Conservation (phyloP, 2,329 filamentous ascomycete species). For the Calonectria multiphialidica region DNA sequence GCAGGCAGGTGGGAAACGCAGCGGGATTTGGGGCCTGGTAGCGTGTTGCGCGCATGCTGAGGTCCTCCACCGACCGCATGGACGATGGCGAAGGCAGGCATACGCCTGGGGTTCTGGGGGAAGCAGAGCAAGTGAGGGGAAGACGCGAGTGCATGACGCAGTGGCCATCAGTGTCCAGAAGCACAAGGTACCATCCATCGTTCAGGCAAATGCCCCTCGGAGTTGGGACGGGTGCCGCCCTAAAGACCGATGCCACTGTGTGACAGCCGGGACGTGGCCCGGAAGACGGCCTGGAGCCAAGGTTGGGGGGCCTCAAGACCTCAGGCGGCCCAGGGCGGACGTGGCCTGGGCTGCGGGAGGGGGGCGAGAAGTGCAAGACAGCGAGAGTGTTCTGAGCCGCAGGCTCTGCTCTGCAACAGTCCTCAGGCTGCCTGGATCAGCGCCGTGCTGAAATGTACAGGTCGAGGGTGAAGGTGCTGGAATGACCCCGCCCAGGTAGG, state of each 20-base stretch:
- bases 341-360: neutral
- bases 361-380: neutral
- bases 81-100: neutral
- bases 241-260: conserved; percentile 10
- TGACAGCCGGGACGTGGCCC: neutral
- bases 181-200: neutral
- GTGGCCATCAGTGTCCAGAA: neutral
- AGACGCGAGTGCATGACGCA: neutral
- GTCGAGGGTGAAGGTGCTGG: conserved; percentile 43
- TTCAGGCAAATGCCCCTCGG: neutral
- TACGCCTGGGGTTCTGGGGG: neutral
- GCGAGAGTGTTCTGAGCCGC: neutral
- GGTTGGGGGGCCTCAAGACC: conserved; percentile 3
- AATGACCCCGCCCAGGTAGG: conserved; percentile 43
- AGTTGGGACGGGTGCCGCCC: conserved; percentile 4
- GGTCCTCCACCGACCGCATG: neutral
- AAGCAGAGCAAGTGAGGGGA: neutral
- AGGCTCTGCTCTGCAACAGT: neutral
- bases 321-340: conserved; percentile 6
- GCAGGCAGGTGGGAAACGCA: neutral
- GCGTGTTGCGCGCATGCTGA: neutral
- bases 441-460: conserved; percentile 45
- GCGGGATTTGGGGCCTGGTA: neutral
- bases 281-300: neutral
- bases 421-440: neutral